A percentile compares a stretch with the other conserved stretches of the same genome.
Conservation (phyloP, 768 basidiomycete species). For the Suillus plorans region DNA sequence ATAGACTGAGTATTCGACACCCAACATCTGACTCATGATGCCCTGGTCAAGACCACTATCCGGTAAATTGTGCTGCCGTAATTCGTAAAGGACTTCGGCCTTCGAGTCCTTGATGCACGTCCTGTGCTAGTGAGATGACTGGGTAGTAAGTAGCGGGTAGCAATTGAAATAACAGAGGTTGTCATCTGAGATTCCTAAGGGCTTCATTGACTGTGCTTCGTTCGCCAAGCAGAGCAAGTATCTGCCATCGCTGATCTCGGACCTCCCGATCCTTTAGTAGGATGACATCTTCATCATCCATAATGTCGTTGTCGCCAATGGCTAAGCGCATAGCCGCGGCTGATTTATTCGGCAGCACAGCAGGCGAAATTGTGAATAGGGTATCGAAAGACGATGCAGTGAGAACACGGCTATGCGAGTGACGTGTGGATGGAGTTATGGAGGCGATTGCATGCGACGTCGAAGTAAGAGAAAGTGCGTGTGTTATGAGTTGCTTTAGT, state of each 20-base stretch:
- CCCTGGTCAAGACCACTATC: not conserved
- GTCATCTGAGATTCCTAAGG: constrained; percentile 38
- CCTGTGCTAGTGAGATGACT: not conserved
- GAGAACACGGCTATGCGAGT: constrained; percentile 45
- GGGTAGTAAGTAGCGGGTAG: not conserved
- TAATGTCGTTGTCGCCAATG: constrained; percentile 48
- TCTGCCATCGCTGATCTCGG: constrained; percentile 72
- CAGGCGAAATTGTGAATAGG: constrained; percentile 73
- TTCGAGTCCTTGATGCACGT: not conserved
- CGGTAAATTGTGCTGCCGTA: not conserved
- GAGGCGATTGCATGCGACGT: constrained; percentile 76
- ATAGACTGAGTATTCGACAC: not conserved
- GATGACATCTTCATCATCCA: constrained; percentile 46
- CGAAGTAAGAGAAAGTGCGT: constrained; percentile 74
- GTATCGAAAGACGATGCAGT: constrained; percentile 73
- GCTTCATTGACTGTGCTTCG: constrained; percentile 70
- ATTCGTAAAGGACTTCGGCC: not conserved
- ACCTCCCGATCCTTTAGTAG: constrained; percentile 64
- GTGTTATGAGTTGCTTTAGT: constrained; percentile 80
- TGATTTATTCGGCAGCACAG: constrained; percentile 75
- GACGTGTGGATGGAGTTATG: constrained; percentile 57
- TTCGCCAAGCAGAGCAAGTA: constrained; percentile 71
- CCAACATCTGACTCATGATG: not conserved
- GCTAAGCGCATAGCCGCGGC: constrained; percentile 75
- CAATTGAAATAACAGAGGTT: not conserved